Evolutionary conservation across 768 basidiomycete genomes (phyloP).

Genomic region (Phylloporus sp.): DNA sequence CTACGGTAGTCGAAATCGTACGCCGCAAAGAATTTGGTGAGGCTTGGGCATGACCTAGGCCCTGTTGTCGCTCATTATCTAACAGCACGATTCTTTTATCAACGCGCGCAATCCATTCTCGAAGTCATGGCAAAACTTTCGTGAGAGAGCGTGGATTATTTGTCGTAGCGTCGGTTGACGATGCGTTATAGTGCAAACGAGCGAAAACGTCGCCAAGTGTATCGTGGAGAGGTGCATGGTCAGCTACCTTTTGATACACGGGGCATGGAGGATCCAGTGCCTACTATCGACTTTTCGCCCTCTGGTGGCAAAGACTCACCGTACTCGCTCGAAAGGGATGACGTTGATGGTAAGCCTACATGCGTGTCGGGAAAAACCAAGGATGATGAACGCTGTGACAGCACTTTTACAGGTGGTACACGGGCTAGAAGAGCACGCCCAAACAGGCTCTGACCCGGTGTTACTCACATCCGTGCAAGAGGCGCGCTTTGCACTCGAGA

Average conservation of each 20-base stretch:
- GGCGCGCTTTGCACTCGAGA: slow-evolving; percentile 60
- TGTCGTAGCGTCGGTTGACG: slow-evolving; percentile 3
- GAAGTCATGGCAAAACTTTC: slow-evolving; percentile 87
- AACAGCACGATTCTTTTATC: slow-evolving; percentile 74
- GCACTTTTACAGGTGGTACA: slow-evolving; percentile 60
- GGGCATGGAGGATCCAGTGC: slow-evolving; percentile 79
- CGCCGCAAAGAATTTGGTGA: slow-evolving; percentile 85
- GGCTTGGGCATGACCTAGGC: slow-evolving; percentile 19
- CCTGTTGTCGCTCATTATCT: slow-evolving; percentile 2
- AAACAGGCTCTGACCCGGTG: slow-evolving; percentile 40
- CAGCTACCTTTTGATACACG: slow-evolving; percentile 83
- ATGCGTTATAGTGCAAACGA: slow-evolving; percentile 57
- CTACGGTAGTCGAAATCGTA: slow-evolving; percentile 87
- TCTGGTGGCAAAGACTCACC: slow-evolving; percentile 56
- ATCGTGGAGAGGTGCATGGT: slow-evolving; percentile 77
- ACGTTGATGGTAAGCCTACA: slow-evolving; percentile 68
- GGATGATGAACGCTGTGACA: slow-evolving; percentile 27
- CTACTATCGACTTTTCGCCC: slow-evolving; percentile 75
- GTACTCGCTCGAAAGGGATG: slow-evolving; percentile 62
- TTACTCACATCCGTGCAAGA: slow-evolving; percentile 57
- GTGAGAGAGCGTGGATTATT: slow-evolving; percentile 42
- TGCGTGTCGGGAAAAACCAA: slow-evolving; percentile 28
- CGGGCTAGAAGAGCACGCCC: slow-evolving; percentile 59
- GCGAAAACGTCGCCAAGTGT: slow-evolving; percentile 78
- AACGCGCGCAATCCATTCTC: slow-evolving; percentile 73